Evolutionary conservation across 371 early-diverging fungal genomes (phyloP).

Genomic region (Batkoa obscura): DNA sequence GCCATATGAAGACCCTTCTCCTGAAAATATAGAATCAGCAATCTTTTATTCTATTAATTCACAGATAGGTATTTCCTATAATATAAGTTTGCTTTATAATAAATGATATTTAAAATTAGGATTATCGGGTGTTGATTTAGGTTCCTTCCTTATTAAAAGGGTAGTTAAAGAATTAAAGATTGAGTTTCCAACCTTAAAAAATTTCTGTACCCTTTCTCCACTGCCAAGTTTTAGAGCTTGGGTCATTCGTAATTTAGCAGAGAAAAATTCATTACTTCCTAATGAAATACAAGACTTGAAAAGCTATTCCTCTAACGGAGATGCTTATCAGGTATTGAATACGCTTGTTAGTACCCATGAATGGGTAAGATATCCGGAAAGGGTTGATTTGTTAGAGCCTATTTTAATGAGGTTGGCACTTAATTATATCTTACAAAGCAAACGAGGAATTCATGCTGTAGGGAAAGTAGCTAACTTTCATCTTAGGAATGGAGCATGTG

Average conservation of each 20-base stretch:
- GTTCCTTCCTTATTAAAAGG: constrained; percentile 67
- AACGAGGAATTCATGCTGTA: constrained; percentile 30
- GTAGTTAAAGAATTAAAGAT: constrained; percentile 47
- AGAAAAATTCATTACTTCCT: neutral
- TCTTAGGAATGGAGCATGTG: constrained; percentile 69
- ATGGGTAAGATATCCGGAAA: constrained; percentile 12
- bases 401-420: constrained; percentile 45
- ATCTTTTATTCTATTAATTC: constrained; percentile 81
- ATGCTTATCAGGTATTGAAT: too few species aligned
- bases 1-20: constrained; percentile 10
- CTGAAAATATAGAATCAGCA: constrained; percentile 29
- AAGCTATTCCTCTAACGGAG: too few species aligned
- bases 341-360: neutral
- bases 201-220: constrained; percentile 72
- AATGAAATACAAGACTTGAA: too few species aligned
- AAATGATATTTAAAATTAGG: constrained; percentile 14
- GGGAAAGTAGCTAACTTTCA: constrained; percentile 86
- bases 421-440: constrained; percentile 37
- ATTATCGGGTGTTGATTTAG: constrained; percentile 64
- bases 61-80: constrained; percentile 28
- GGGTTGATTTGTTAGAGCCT: constrained; percentile 21
- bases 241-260: constrained; percentile 18
- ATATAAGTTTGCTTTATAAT: neutral
- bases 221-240: constrained; percentile 64
- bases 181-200: constrained; percentile 36